Evolutionary conservation across 2,329 filamentous ascomycete genomes (phyloP).

Genomic region (Calonectria pteridis): DNA sequence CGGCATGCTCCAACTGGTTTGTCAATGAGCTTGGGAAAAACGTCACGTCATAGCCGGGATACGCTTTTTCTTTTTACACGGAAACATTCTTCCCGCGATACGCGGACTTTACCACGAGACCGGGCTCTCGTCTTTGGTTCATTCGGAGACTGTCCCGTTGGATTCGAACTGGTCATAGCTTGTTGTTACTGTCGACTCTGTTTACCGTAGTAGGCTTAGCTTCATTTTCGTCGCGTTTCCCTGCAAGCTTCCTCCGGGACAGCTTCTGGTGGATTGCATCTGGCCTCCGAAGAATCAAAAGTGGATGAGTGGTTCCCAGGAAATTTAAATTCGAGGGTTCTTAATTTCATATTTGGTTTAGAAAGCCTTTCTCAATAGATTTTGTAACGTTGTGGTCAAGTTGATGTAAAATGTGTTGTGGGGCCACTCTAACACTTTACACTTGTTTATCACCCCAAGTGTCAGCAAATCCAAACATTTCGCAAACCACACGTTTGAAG

Average conservation of each 20-base stretch:
- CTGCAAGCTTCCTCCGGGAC: not conserved
- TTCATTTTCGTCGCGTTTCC: not conserved
- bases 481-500: too few relatives aligned
- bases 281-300: not conserved
- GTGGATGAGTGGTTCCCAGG: not conserved
- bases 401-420: too few relatives aligned
- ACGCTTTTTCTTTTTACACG: not conserved
- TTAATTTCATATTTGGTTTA: not conserved
- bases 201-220: not conserved
- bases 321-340: not conserved
- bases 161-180: not conserved
- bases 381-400: not conserved
- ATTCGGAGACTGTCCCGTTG: not conserved
- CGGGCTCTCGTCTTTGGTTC: not conserved
- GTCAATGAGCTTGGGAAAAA: slow-evolving; percentile 14
- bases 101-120: not conserved
- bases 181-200: not conserved
- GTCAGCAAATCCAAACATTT: too few relatives aligned
- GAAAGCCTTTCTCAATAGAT: not conserved
- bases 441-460: too few relatives aligned
- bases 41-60: slow-evolving; percentile 18
- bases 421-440: too few relatives aligned
- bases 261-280: not conserved
- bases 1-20: slow-evolving; percentile 18
- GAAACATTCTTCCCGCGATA: slow-evolving; percentile 10